Evolutionary conservation across 495 filamentous ascomycete genomes (phyloP).

Genomic region (Hamigera avellanea): DNA sequence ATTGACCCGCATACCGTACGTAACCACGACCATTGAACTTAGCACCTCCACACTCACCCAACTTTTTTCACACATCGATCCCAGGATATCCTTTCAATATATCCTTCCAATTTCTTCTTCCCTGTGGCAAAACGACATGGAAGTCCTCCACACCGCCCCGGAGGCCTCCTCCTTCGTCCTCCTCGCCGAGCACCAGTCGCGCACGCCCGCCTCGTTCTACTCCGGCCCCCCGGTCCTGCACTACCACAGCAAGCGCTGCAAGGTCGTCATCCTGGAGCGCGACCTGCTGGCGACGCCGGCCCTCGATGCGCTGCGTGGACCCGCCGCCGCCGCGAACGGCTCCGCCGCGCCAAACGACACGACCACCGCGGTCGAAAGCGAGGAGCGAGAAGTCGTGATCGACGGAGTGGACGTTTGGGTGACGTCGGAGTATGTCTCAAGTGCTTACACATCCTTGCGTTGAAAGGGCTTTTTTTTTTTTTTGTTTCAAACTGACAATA

Average conservation of each 20-base stretch:
- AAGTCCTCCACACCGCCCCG: conserved; percentile 38
- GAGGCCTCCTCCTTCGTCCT: conserved; percentile 50
- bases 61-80: too few species aligned
- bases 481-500: neutral
- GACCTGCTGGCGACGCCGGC: conserved; percentile 24
- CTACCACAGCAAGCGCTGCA: conserved; percentile 53
- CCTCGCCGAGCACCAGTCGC: conserved; percentile 67
- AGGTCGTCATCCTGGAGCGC: conserved; percentile 38
- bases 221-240: conserved; percentile 69
- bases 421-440: conserved; percentile 53
- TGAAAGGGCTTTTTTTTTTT: neutral
- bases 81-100: too few species aligned
- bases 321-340: conserved; percentile 8
- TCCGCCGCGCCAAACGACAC: neutral
- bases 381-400: conserved; percentile 33
- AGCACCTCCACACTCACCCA: too few species aligned
- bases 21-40: too few species aligned
- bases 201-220: conserved; percentile 77
- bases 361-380: conserved; percentile 5
- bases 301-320: conserved; percentile 19
- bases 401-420: conserved; percentile 61
- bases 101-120: too few species aligned
- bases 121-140: conserved; percentile 27
- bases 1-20: too few species aligned
- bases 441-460: conserved; percentile 1